Percentiles rank a stretch among this genome's conserved stretches.
These are phyloP conservation scores for Coelastrella sp. DNA, from an alignment of 139 green algal genomes.

Conservation along the genomic window DNA sequence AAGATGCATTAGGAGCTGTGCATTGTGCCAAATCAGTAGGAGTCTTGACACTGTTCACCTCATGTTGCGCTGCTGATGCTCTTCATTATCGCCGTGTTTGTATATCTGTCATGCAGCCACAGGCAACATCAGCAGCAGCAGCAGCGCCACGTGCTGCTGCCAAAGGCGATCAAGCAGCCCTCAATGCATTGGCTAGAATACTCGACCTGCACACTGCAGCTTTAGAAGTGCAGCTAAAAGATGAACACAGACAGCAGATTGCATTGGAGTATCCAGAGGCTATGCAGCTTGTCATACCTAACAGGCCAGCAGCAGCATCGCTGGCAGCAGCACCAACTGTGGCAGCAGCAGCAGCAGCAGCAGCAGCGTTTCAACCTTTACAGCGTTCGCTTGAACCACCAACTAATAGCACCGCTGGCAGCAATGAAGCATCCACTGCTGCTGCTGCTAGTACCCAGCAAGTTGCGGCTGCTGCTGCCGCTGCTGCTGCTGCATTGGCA, in stretches of 20 bases:
- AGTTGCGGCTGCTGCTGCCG: constrained; percentile 19
- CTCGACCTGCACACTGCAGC: neutral
- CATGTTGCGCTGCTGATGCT: too few species aligned
- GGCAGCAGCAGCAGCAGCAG: neutral
- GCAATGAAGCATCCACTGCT: too few species aligned
- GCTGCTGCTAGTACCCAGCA: too few species aligned
- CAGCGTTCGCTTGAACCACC: neutral
- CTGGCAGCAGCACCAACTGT: neutral
- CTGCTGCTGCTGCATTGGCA: constrained; percentile 12
- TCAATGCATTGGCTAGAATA: too few species aligned
- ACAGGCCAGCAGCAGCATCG: constrained; percentile 18
- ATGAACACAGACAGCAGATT: neutral
- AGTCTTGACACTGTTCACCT: too few species aligned
- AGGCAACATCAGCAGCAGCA: constrained; percentile 6
- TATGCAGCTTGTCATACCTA: neutral
- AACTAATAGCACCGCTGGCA: neutral
- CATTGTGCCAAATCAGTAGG: too few species aligned
- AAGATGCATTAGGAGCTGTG: too few species aligned
- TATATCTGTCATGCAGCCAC: neutral
- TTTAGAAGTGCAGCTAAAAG: neutral
- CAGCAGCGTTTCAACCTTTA: neutral
- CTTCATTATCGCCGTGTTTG: too few species aligned
- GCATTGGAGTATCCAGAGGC: neutral
- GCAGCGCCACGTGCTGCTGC: neutral
- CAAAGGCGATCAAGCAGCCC: too few species aligned